Conservation (phyloP, 345 rosid genomes). For the Microthlaspi erraticum region DNA sequence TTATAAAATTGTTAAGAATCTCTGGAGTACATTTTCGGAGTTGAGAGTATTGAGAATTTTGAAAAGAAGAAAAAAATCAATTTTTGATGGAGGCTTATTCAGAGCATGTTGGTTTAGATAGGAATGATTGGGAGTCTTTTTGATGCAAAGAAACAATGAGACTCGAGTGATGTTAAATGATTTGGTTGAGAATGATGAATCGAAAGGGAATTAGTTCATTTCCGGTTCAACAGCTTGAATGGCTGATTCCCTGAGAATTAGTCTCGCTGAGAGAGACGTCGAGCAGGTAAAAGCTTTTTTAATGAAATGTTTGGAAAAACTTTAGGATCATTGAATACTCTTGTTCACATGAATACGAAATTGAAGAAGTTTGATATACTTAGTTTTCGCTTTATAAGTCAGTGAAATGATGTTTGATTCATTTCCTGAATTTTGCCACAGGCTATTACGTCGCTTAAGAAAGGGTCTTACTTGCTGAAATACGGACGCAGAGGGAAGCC, state of each 20-base stretch:
- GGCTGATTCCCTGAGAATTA: conserved; percentile 73
- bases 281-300: too few species aligned
- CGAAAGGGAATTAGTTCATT: conserved; percentile 59
- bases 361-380: not conserved
- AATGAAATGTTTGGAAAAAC: too few species aligned
- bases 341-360: too few species aligned
- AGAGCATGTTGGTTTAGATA: conserved; percentile 41
- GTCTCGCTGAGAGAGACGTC: conserved; percentile 74
- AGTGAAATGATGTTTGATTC: not conserved
- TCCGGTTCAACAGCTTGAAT: conserved; percentile 58
- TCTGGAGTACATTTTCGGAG: conserved; percentile 31
- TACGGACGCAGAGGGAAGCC: conserved; percentile 93
- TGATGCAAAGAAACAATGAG: conserved; percentile 24
- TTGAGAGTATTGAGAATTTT: conserved; percentile 29
- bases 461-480: conserved; percentile 81
- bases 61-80: not conserved
- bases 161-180: conserved; percentile 30
- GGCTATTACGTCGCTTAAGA: conserved; percentile 88
- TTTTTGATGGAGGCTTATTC: conserved; percentile 3
- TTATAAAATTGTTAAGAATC: conserved; percentile 12
- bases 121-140: conserved; percentile 13
- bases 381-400: not conserved
- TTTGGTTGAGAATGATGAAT: conserved; percentile 45
- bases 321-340: too few species aligned
- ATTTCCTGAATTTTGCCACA: conserved; percentile 39